These are phyloP conservation scores for Cladosporium sp. DNA, from an alignment of 2,329 filamentous ascomycete genomes.

Conservation along the genomic window DNA sequence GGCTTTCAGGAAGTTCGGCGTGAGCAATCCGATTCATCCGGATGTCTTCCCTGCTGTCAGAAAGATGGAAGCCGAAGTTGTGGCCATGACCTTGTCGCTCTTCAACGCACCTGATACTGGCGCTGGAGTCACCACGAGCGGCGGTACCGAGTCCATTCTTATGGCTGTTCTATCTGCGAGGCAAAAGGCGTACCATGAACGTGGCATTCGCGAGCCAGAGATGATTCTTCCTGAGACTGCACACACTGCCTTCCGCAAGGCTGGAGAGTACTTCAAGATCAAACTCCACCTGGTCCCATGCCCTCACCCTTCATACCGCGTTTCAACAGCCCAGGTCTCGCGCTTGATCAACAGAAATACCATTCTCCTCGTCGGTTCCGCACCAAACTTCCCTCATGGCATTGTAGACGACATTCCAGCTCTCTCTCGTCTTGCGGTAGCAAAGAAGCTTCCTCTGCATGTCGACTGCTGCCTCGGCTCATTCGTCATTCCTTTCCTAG, in stretches of 20 bases:
- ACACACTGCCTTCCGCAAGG: slow-evolving; percentile 96
- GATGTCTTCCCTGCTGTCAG: slow-evolving; percentile 97
- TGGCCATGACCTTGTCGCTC: slow-evolving; percentile 79
- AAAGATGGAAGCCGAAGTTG: slow-evolving; percentile 99
- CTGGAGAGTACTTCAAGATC: slow-evolving; percentile 93
- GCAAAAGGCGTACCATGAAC: slow-evolving; percentile 83
- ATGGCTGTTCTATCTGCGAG: slow-evolving; percentile 92
- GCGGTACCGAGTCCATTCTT: slow-evolving; percentile 93
- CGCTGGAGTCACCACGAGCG: slow-evolving; percentile 86
- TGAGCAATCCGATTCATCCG: slow-evolving; percentile 94
- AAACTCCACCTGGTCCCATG: slow-evolving; percentile 87
- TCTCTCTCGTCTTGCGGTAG: slow-evolving; percentile 78
- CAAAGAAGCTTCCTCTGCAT: slow-evolving; percentile 81
- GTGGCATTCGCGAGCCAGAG: slow-evolving; percentile 87
- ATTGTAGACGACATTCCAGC: slow-evolving; percentile 93
- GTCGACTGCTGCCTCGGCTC: slow-evolving; percentile 98
- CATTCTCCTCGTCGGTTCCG: slow-evolving; percentile 86
- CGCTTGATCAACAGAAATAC: slow-evolving; percentile 94
- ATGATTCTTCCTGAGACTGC: slow-evolving; percentile 97
- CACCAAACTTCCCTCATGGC: slow-evolving; percentile 96
- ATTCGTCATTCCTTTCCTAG: slow-evolving; percentile 89
- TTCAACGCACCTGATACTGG: slow-evolving; percentile 87
- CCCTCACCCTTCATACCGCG: slow-evolving; percentile 82
- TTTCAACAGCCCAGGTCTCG: slow-evolving; percentile 74
- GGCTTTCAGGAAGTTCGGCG: slow-evolving; percentile 91